Conservation (phyloP, 805 yeast genomes). For the Myxozyma sirexii region DNA sequence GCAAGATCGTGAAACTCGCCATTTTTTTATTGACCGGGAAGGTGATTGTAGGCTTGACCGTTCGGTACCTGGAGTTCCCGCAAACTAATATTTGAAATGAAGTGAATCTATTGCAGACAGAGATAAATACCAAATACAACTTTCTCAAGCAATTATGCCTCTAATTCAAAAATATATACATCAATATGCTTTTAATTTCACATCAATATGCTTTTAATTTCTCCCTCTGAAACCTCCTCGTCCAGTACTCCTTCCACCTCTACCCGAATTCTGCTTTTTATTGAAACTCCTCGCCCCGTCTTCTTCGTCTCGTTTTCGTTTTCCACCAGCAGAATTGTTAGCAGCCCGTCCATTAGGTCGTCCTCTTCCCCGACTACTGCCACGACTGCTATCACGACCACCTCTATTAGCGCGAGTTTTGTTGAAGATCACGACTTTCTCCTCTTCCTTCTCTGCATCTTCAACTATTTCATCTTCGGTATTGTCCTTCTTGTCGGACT, state of each 20-base stretch:
- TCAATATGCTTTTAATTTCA: too few relatives aligned
- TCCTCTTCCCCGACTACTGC: neutral
- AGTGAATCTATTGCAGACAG: too few relatives aligned
- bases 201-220: too few relatives aligned
- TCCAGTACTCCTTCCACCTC: neutral
- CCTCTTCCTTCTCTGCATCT: conserved; percentile 3
- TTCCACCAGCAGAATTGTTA: neutral
- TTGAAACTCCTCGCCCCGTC: neutral
- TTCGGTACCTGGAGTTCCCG: too few relatives aligned
- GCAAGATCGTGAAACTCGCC: neutral
- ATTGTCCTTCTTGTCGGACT: neutral
- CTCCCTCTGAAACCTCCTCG: neutral
- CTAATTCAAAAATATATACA: too few relatives aligned
- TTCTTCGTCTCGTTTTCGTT: conserved; percentile 11
- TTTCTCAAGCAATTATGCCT: too few relatives aligned
- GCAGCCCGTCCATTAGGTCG: neutral
- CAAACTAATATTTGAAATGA: too few relatives aligned
- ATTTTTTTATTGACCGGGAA: neutral
- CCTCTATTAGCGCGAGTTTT: conserved; percentile 5
- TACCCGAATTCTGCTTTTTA: conserved; percentile 5
- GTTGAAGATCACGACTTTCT: neutral
- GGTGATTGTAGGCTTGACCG: neutral
- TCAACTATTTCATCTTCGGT: neutral
- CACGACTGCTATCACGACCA: neutral
- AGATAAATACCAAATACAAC: too few relatives aligned